A percentile compares a stretch with the other conserved stretches of the same genome.
phyloP scores from a whole-genome alignment of 768 basidiomycete genomes.

The Pisolithus marmoratus region DNA sequence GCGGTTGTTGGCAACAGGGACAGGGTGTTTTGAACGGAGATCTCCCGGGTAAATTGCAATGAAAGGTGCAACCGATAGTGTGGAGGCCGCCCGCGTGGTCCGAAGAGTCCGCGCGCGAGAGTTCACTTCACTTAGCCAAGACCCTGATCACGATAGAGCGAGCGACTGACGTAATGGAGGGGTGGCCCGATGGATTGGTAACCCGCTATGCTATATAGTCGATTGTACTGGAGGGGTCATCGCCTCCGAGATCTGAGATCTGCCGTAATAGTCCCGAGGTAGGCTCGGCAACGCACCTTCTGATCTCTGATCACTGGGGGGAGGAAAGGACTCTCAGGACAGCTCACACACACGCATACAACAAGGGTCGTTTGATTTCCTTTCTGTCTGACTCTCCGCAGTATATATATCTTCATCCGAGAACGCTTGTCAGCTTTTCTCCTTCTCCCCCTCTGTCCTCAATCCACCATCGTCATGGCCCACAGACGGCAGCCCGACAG shows the following conservation, averaged over 20 bases:
- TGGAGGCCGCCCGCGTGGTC: too few relatives aligned
- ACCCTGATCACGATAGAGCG: slow-evolving; percentile 24
- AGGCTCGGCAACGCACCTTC: slow-evolving; percentile 22
- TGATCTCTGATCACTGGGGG: slow-evolving; percentile 50
- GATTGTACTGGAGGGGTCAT: slow-evolving; percentile 3
- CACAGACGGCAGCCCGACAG: slow-evolving; percentile 55
- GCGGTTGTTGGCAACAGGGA: slow-evolving; percentile 9
- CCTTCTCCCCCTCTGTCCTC: slow-evolving; percentile 38
- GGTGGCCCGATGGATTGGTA: background rate
- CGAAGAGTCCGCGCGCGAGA: slow-evolving; percentile 16
- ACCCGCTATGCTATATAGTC: background rate
- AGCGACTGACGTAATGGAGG: slow-evolving; percentile 26
- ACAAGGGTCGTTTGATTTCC: slow-evolving; percentile 38
- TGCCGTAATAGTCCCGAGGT: slow-evolving; percentile 27
- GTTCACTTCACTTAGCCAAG: slow-evolving; percentile 7
- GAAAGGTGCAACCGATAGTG: too few relatives aligned
- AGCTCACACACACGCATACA: background rate
- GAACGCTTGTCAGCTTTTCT: slow-evolving; percentile 38
- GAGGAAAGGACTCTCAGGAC: slow-evolving; percentile 2
- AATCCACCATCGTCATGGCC: slow-evolving; percentile 48
- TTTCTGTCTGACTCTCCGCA: slow-evolving; percentile 32
- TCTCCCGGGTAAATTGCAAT: slow-evolving; percentile 1
- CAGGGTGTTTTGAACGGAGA: slow-evolving; percentile 12
- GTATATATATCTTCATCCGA: slow-evolving; percentile 56
- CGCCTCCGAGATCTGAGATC: slow-evolving; percentile 10